Base-by-base conservation (phyloP, 1,139 yeast species). In the Zygosaccharomyces sapae region DNA sequence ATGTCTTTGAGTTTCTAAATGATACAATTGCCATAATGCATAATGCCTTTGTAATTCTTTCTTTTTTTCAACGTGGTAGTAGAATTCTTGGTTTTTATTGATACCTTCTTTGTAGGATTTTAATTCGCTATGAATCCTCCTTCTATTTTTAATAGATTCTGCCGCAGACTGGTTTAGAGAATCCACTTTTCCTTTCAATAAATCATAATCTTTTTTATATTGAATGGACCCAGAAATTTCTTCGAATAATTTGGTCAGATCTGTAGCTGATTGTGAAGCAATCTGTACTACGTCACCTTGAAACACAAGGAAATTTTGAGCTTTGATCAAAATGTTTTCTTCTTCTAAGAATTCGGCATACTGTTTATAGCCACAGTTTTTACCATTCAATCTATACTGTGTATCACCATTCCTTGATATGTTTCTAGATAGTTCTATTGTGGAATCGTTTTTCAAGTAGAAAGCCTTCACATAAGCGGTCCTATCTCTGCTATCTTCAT, bases 261-360 rank as follows among this genome's bases (percentile, higher is more conserved):
- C 96, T 38, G 70, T 68, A 0, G 97, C 80, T 0, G 92, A 81
- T 63, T 90, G 96, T 1, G 95, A 77, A 0, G 98, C 98, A 44
- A 92, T 83, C 56, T 84, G 85, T 65, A 92, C 98, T 41, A 92
- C 95, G 62, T 92, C 97, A 48, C 98, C 98, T 70, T 92, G 98
- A 65, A 92, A 90, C 12, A 94, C 97, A 53, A 92, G 70, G 62
- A 92, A 92, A 66, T 94, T 90, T 59, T 90, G 79, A 1, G 97
- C 97, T 62, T 86, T 87, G 55, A 89, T 85, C 53, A 90, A 70
- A 49, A 92, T 89, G 59, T 87, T 86, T 62, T 90, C 95, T 10
- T 73, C 72, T 55, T 85, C 86, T 59, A 94, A 73, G 1, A 81
- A 73, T 44, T 74, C 72, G 0, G 84, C 66, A 62, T 90, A 92